Percentiles rank a stretch among this genome's conserved stretches.
phyloP scores from a whole-genome alignment of 129 eudicot species.

The Cynara cardunculus region DNA sequence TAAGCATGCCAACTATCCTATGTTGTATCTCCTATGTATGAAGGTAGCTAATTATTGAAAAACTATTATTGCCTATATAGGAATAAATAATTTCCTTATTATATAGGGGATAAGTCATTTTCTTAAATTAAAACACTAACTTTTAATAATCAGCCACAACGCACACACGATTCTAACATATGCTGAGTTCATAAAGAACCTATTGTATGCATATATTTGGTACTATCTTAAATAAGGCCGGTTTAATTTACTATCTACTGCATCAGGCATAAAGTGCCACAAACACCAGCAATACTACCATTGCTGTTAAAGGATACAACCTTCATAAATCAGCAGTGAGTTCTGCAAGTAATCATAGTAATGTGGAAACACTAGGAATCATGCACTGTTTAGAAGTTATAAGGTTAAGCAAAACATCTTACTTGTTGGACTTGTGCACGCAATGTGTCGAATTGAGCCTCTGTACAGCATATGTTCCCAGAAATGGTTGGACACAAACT shows the following conservation, averaged over 20 bases:
- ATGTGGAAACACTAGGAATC: neutral
- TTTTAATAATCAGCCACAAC: neutral
- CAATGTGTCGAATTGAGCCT: conserved; percentile 74
- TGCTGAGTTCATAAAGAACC: neutral
- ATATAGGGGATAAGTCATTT: neutral
- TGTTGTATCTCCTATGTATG: neutral
- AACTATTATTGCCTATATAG: neutral
- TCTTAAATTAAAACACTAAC: no score
- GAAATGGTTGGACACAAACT: conserved; percentile 96
- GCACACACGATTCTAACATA: neutral
- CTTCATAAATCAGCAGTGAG: no score
- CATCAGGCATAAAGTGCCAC: neutral
- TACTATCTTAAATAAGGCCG: neutral
- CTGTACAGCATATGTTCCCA: conserved; percentile 96
- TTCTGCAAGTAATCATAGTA: no score
- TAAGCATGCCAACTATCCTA: neutral
- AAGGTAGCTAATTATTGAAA: neutral
- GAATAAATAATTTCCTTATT: neutral
- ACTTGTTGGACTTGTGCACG: conserved; percentile 97
- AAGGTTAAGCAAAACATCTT: conserved; percentile 20
- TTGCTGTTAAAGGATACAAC: no score
- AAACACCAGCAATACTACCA: no score
- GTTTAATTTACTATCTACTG: neutral
- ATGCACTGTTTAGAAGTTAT: conserved; percentile 3
- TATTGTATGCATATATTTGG: neutral